Evolutionary conservation across 164 flowering plant species (phyloP).

Genomic region (Umbellularia californica): DNA sequence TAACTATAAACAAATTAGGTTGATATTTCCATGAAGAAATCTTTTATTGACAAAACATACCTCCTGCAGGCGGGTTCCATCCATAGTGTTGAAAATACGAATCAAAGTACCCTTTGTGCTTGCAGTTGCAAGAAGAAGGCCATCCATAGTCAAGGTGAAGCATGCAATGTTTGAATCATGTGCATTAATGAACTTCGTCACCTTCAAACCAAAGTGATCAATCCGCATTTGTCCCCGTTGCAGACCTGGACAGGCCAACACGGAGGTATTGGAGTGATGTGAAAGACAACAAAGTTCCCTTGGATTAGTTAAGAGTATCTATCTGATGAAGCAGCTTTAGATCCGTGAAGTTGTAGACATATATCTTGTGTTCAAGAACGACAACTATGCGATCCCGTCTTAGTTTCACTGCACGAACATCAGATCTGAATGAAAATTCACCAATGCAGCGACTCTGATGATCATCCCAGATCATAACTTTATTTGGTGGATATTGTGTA

Average conservation of each 20-base stretch:
- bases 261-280: conserved; percentile 44
- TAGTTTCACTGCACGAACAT: conserved; percentile 51
- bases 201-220: conserved; percentile 52
- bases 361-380: conserved; percentile 52
- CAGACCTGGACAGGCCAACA: conserved; percentile 54
- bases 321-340: conserved; percentile 51
- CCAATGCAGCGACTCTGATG: conserved; percentile 55
- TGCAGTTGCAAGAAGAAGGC: conserved; percentile 64
- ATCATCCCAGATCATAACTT: conserved; percentile 64
- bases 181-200: conserved; percentile 43
- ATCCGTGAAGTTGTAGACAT: conserved; percentile 48
- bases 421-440: conserved; percentile 51
- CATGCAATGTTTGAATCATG: conserved; percentile 48
- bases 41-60: conserved; percentile 21
- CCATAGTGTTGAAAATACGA: conserved; percentile 58
- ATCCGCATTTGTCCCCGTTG: conserved; percentile 46
- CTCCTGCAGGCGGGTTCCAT: conserved; percentile 62
- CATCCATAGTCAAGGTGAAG: conserved; percentile 51
- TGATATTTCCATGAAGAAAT: not conserved
- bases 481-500: conserved; percentile 45
- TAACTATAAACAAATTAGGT: not conserved
- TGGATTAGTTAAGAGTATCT: conserved; percentile 46
- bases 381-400: conserved; percentile 50
- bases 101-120: conserved; percentile 54
- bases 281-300: conserved; percentile 58